Evolutionary conservation across 169 alveolate species (phyloP), one percentile per base, ranked within the genome.

Genomic region (Plasmodium inui): DNA sequence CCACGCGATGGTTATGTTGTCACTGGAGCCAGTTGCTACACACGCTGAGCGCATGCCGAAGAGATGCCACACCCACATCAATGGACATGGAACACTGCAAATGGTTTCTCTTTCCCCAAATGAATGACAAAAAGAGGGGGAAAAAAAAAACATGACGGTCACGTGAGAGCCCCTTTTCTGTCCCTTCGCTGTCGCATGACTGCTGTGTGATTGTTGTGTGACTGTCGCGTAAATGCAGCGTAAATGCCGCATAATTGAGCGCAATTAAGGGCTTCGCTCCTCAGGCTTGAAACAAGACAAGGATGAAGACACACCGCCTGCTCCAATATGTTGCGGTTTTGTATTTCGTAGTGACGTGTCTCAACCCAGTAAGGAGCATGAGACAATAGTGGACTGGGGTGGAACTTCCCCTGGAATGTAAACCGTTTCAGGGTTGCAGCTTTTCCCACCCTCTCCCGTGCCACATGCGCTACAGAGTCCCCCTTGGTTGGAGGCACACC

Each of bases 291-390:
- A 83, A 70, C 26, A 19, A 67, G 28, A 28, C 55, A 34, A 85
- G 78, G 44, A 85, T 85, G 93, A 85, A 32, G 72, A 53, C 41
- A 37, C 44, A 22, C 39, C 61, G 22, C 26, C 39, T 85, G 37
- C 8, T 85, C 61, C 55, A 44, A 28, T 70, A 85, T 74, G 85
- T 28, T 37, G 8, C 30, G 28, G 28, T 37, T 7, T 85, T 85
- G 76, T 83, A 28, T 53, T 85, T 32, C 61, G 8, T 44, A 46
- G 44, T 85, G 39, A 46, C 32, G 26, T 53, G 30, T 10, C 78
- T 76, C 26, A 41, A 26, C 32, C 57, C 41, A 28, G 93, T 85
- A 85, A 50, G 46, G 39, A 3, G 53, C 70, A 67, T 41, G 44
- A 34, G 3, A 30, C 5, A 28, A 14, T 7, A 28, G 39, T 46